These are phyloP conservation scores for Sclerotiophoma versabilis DNA, from an alignment of 2,329 filamentous ascomycete species.

Conservation along the genomic window DNA sequence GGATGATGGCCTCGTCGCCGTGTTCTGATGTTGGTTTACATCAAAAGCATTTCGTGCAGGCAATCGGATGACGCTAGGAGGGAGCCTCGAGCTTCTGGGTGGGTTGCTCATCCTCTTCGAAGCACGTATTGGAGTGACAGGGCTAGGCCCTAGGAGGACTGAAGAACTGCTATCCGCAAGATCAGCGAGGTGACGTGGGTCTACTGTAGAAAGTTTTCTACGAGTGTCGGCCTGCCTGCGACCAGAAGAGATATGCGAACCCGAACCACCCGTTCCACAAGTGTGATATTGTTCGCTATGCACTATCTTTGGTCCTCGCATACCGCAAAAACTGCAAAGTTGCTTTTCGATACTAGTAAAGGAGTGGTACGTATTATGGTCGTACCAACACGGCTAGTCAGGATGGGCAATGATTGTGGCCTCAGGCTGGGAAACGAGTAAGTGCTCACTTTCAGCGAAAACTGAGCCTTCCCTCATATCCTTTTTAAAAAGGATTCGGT, in stretches of 20 bases:
- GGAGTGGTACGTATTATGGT: conserved; percentile 25
- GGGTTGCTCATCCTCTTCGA: conserved; percentile 22
- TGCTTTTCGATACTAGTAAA: conserved; percentile 29
- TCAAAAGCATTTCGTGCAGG: background rate
- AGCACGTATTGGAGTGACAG: conserved; percentile 15
- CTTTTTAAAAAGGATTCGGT: conserved; percentile 1
- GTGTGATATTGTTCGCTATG: conserved; percentile 20
- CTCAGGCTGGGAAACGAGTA: background rate
- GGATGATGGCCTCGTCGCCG: background rate
- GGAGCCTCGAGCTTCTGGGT: conserved; percentile 17
- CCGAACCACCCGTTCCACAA: conserved; percentile 17
- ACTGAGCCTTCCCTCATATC: background rate
- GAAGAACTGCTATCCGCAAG: conserved; percentile 4
- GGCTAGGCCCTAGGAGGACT: conserved; percentile 14
- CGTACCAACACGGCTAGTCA: conserved; percentile 22
- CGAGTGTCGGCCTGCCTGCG: background rate
- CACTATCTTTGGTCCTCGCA: conserved; percentile 14
- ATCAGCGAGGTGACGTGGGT: background rate
- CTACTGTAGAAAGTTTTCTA: background rate
- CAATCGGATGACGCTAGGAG: conserved; percentile 5
- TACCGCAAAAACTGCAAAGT: conserved; percentile 24
- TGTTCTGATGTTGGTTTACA: background rate
- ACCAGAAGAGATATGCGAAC: conserved; percentile 20
- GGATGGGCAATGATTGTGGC: background rate
- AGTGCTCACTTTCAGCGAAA: background rate